These are phyloP conservation scores for Chalara sp. DNA, from an alignment of 2,329 filamentous ascomycete genomes.

Conservation along the genomic window DNA sequence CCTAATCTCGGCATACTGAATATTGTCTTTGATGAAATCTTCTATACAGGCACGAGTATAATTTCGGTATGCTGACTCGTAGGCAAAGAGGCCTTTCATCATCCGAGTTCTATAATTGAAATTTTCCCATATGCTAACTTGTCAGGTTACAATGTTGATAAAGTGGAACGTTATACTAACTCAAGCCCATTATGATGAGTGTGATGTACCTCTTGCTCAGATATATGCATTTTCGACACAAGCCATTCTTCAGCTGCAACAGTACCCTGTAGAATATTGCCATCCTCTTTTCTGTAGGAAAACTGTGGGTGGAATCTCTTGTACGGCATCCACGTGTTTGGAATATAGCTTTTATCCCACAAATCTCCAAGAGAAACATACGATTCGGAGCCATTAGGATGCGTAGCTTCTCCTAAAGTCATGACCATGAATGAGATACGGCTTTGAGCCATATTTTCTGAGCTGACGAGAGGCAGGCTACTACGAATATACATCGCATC, in stretches of 20 bases:
- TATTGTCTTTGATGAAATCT: constrained; percentile 56
- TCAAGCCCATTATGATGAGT: constrained; percentile 40
- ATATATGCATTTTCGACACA: constrained; percentile 53
- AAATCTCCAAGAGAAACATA: constrained; percentile 32
- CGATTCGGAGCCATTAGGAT: constrained; percentile 15
- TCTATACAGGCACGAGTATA: constrained; percentile 56
- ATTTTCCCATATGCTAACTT: constrained; percentile 42
- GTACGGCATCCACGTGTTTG: constrained; percentile 40
- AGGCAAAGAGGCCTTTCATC: constrained; percentile 68
- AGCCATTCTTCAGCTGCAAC: constrained; percentile 46
- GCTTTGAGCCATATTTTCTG: constrained; percentile 14
- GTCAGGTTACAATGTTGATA: constrained; percentile 9
- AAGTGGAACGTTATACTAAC: constrained; percentile 31
- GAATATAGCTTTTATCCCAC: constrained; percentile 42
- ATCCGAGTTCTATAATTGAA: constrained; percentile 65
- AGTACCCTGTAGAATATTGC: constrained; percentile 15
- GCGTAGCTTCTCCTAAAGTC: constrained; percentile 22
- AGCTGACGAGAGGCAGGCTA: constrained; percentile 39
- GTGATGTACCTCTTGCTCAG: constrained; percentile 52
- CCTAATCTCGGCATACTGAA: constrained; percentile 66
- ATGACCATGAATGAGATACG: constrained; percentile 27
- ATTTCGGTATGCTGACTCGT: constrained; percentile 51
- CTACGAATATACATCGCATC: constrained; percentile 65
- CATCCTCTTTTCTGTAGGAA: constrained; percentile 22
- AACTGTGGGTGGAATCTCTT: constrained; percentile 35